Conservation (phyloP, 441 rosid genomes). For the Adansonia grandidieri region DNA sequence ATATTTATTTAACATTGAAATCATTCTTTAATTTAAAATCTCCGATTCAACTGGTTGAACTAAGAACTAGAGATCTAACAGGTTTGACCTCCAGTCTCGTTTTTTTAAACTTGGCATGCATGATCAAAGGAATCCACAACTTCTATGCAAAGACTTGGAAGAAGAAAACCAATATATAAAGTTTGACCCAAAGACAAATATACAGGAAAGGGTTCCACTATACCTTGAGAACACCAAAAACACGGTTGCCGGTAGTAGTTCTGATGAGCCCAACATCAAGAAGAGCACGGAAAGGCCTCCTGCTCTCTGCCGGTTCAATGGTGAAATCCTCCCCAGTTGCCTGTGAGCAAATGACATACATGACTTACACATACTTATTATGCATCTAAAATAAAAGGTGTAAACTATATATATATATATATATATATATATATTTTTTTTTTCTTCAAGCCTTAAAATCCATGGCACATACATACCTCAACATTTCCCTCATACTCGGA, state of each 20-base stretch:
- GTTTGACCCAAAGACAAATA: background rate
- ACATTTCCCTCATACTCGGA: constrained; percentile 70
- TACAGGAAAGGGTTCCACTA: background rate
- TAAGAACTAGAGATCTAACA: too few relatives aligned
- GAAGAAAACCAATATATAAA: background rate
- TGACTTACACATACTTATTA: background rate
- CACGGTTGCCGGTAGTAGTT: constrained; percentile 80
- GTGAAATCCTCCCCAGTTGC: constrained; percentile 78
- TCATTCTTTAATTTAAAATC: too few relatives aligned
- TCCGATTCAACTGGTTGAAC: too few relatives aligned
- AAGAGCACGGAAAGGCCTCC: constrained; percentile 87
- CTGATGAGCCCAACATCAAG: constrained; percentile 80
- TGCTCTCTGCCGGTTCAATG: constrained; percentile 65
- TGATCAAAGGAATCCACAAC: background rate
- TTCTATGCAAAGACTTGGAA: background rate
- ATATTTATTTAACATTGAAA: too few relatives aligned
- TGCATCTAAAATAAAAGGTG: background rate
- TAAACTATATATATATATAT: background rate
- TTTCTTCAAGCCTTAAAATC: background rate
- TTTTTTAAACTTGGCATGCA: background rate
- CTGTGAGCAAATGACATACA: constrained; percentile 34
- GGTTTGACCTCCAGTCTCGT: too few relatives aligned
- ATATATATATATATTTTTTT: too few relatives aligned
- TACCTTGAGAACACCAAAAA: constrained; percentile 84
- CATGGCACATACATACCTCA: constrained; percentile 49